Conservation (phyloP, 192 early-diverging fungal genomes). For the Gonapodya prolifera region DNA sequence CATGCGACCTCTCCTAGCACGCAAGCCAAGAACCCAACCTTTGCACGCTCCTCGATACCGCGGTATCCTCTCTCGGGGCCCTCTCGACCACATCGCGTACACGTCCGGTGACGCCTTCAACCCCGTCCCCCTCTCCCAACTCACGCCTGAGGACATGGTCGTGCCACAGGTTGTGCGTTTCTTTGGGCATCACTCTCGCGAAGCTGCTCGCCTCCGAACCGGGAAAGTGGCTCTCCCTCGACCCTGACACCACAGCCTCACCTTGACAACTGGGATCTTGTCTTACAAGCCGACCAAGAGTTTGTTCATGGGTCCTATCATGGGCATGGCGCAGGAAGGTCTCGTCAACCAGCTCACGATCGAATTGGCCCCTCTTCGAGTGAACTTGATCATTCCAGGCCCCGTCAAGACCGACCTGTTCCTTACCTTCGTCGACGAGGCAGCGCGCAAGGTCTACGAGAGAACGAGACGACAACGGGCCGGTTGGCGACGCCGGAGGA, state of each 20-base stretch:
- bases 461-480: not conserved
- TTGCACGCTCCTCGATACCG: not conserved
- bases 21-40: no score
- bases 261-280: not conserved
- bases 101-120: slow-evolving; percentile 1
- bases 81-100: not conserved
- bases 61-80: not conserved
- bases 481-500: not conserved
- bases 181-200: not conserved
- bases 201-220: not conserved
- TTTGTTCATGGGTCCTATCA: not conserved
- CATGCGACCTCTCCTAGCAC: not conserved
- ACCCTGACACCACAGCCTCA: not conserved
- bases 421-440: not conserved
- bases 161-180: no score
- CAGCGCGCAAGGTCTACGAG: not conserved
- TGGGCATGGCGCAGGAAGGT: not conserved
- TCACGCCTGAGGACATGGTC: not conserved
- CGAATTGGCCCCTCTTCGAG: not conserved
- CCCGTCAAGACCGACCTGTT: not conserved
- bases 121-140: not conserved
- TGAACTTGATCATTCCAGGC: not conserved
- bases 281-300: not conserved
- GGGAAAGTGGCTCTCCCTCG: not conserved
- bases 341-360: not conserved